phyloP scores from a whole-genome alignment of 805 yeast genomes.

The Candida gorgasii region DNA sequence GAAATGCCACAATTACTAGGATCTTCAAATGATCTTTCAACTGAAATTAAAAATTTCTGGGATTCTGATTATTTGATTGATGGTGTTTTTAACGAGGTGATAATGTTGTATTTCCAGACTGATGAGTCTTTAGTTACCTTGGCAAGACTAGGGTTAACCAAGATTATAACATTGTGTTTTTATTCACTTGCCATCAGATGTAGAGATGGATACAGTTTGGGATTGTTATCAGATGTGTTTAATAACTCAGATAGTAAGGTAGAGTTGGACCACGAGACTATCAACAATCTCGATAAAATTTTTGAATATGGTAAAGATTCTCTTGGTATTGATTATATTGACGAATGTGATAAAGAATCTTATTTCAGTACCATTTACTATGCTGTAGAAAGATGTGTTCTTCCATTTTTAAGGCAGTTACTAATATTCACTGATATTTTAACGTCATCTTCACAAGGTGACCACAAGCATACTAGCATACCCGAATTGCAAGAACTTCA shows the following conservation, averaged over 20 bases:
- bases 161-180: slow-evolving; percentile 25
- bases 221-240: neutral
- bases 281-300: slow-evolving; percentile 5
- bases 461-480: slow-evolving; percentile 21
- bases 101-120: slow-evolving; percentile 44
- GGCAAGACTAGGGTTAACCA: slow-evolving; percentile 31
- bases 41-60: slow-evolving; percentile 27
- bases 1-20: slow-evolving; percentile 16
- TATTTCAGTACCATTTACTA: slow-evolving; percentile 16
- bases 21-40: slow-evolving; percentile 6
- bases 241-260: neutral
- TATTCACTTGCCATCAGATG: slow-evolving; percentile 20
- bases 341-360: slow-evolving; percentile 4
- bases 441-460: slow-evolving; percentile 29
- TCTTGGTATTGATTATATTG: slow-evolving; percentile 5
- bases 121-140: slow-evolving; percentile 44
- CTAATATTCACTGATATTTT: slow-evolving; percentile 33
- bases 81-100: slow-evolving; percentile 40
- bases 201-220: neutral
- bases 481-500: slow-evolving; percentile 20
- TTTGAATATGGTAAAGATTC: slow-evolving; percentile 11
- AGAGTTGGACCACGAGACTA: slow-evolving; percentile 2
- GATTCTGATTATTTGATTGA: slow-evolving; percentile 23
- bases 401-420: slow-evolving; percentile 39
- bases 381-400: slow-evolving; percentile 22